phyloP scores from a whole-genome alignment of 345 rosid genomes.

The Sonneratia alba region DNA sequence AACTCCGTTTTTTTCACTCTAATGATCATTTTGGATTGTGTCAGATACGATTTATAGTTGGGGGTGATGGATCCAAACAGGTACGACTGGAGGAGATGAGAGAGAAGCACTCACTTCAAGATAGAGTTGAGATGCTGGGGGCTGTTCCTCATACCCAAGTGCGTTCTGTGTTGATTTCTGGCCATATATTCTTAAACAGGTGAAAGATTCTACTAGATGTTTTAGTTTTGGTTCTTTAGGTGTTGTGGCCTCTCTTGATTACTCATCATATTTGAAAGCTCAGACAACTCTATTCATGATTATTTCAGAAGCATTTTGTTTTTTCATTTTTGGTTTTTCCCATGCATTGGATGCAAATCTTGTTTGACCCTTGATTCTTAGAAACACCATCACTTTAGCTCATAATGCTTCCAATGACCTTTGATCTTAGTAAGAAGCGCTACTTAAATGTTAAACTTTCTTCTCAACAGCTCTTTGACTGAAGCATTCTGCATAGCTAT shows the following conservation, averaged over 20 bases:
- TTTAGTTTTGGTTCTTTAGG: neutral
- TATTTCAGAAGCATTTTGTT: neutral
- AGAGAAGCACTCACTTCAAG: slow-evolving; percentile 93
- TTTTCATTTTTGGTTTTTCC: neutral
- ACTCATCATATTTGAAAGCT: neutral
- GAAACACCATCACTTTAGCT: neutral
- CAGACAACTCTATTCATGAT: neutral
- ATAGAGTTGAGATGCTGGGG: slow-evolving; percentile 90
- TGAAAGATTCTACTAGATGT: neutral
- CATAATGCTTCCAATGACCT: no score
- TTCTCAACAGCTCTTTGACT: slow-evolving; percentile 67
- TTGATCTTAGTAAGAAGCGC: neutral
- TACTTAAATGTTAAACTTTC: no score
- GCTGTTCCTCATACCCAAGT: slow-evolving; percentile 86
- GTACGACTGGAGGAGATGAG: slow-evolving; percentile 94
- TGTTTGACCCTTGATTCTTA: neutral
- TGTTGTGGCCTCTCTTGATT: neutral
- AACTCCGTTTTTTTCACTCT: neutral
- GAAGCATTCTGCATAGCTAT: slow-evolving; percentile 99
- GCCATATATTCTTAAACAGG: slow-evolving; percentile 87
- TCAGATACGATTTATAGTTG: slow-evolving; percentile 83
- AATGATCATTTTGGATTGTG: slow-evolving; percentile 3
- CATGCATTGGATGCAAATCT: neutral
- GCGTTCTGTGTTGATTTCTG: slow-evolving; percentile 68
- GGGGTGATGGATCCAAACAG: slow-evolving; percentile 93